A percentile compares a stretch with the other conserved stretches of the same genome.
Evolutionary conservation across 2,329 filamentous ascomycete genomes (phyloP).

Genomic region (Lachnum nothofagi): DNA sequence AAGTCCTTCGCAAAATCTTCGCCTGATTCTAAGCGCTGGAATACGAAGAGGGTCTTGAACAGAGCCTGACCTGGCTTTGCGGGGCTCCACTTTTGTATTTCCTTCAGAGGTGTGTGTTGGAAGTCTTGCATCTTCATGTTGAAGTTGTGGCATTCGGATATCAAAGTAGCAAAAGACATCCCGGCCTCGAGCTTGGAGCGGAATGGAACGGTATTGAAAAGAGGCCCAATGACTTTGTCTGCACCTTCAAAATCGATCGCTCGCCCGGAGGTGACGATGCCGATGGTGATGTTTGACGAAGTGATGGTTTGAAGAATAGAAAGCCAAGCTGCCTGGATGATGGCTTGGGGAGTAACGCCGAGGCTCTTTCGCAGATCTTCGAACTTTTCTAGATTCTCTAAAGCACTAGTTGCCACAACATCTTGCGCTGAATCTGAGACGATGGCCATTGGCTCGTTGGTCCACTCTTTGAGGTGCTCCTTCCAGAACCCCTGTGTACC

Average conservation of each 20-base stretch:
- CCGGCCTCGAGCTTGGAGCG: conserved; percentile 41
- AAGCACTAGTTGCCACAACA: conserved; percentile 24
- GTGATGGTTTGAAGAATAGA: conserved; percentile 52
- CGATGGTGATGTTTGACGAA: conserved; percentile 47
- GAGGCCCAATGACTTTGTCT: conserved; percentile 67
- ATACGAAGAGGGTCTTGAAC: conserved; percentile 80
- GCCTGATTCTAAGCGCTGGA: conserved; percentile 51
- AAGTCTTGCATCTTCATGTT: conserved; percentile 64
- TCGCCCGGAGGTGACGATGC: conserved; percentile 74
- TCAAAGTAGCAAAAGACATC: conserved; percentile 55
- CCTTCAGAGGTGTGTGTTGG: conserved; percentile 72
- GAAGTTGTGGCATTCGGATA: conserved; percentile 63
- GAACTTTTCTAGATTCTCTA: conserved; percentile 41
- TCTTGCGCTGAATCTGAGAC: conserved; percentile 4
- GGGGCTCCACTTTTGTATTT: conserved; percentile 74
- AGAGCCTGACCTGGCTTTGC: conserved; percentile 47
- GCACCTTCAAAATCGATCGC: conserved; percentile 61
- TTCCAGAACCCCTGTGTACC: conserved; percentile 63
- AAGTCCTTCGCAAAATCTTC: conserved; percentile 33
- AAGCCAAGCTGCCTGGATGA: conserved; percentile 72
- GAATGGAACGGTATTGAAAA: conserved; percentile 88
- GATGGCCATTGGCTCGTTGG: conserved; percentile 10
- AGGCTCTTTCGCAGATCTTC: conserved; percentile 52
- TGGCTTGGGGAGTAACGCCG: conserved; percentile 70
- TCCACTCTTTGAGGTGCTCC: conserved; percentile 25